phyloP scores from a whole-genome alignment of 2,329 filamentous ascomycete genomes.

The Endoconidiophora polonica region DNA sequence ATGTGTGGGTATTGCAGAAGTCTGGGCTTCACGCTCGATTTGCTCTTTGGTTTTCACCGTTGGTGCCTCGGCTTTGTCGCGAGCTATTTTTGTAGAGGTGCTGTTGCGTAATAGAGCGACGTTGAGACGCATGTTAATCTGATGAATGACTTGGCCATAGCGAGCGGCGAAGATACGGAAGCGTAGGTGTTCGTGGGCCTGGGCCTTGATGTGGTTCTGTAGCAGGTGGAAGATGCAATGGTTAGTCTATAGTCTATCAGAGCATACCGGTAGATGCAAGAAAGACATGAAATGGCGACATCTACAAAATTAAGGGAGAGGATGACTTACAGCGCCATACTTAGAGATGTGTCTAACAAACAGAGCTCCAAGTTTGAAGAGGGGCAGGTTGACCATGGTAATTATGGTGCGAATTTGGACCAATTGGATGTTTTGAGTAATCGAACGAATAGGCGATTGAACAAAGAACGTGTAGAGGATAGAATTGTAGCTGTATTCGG shows the following conservation, averaged over 20 bases:
- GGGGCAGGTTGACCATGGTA: constrained; percentile 45
- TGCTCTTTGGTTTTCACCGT: constrained; percentile 51
- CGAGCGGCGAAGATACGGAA: constrained; percentile 44
- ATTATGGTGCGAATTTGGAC: background rate
- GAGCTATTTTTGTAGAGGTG: constrained; percentile 40
- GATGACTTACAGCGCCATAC: constrained; percentile 46
- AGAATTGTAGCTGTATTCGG: background rate
- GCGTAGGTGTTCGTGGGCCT: constrained; percentile 45
- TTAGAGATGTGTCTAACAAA: constrained; percentile 51
- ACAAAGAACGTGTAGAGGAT: background rate
- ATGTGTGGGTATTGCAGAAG: background rate
- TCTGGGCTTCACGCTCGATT: constrained; percentile 29
- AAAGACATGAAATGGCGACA: background rate
- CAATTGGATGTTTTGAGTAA: background rate
- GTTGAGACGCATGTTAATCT: constrained; percentile 48
- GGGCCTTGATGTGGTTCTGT: constrained; percentile 50
- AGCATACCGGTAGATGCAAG: background rate
- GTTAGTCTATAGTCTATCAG: background rate
- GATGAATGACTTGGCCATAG: constrained; percentile 48
- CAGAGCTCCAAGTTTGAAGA: constrained; percentile 50
- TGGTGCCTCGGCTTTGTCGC: constrained; percentile 44
- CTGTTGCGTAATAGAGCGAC: constrained; percentile 42
- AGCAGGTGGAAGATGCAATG: background rate
- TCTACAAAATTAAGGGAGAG: background rate
- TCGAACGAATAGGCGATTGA: background rate